A percentile compares a stretch with the other conserved stretches of the same genome.
Evolutionary conservation across 768 basidiomycete genomes (phyloP).

Genomic region (Boletus vinaceobasis): DNA sequence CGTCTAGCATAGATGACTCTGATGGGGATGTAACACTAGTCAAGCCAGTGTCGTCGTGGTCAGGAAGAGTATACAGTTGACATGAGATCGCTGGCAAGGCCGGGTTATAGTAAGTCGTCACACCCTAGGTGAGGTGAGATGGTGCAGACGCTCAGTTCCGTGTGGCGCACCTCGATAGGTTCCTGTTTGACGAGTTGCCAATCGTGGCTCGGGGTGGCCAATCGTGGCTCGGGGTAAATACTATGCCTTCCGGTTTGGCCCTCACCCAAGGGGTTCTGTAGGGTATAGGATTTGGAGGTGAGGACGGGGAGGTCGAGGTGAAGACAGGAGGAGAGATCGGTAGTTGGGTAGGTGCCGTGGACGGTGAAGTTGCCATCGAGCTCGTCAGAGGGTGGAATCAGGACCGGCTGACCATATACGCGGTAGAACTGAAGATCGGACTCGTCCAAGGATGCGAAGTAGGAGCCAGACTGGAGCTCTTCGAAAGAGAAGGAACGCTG

Average conservation of each 20-base stretch:
- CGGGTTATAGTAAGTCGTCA: constrained; percentile 5
- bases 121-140: constrained; percentile 15
- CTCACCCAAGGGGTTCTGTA: constrained; percentile 29
- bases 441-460: constrained; percentile 29
- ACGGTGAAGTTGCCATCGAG: constrained; percentile 16
- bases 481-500: constrained; percentile 33
- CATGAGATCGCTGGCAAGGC: constrained; percentile 12
- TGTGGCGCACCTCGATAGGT: constrained; percentile 21
- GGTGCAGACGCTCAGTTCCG: neutral
- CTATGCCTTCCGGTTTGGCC: neutral
- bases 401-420: constrained; percentile 31
- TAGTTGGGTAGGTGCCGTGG: constrained; percentile 4
- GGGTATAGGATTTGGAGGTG: constrained; percentile 28
- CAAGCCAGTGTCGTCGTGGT: constrained; percentile 11
- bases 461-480: constrained; percentile 33
- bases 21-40: neutral
- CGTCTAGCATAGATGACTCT: constrained; percentile 5
- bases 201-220: constrained; percentile 4
- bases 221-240: neutral
- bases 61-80: constrained; percentile 14
- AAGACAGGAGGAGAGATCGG: constrained; percentile 2
- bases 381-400: constrained; percentile 28
- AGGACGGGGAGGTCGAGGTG: constrained; percentile 8
- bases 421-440: constrained; percentile 33
- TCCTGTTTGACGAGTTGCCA: constrained; percentile 28